These are phyloP conservation scores for Saturnispora silvae DNA, from an alignment of 805 yeast species.

Conservation along the genomic window DNA sequence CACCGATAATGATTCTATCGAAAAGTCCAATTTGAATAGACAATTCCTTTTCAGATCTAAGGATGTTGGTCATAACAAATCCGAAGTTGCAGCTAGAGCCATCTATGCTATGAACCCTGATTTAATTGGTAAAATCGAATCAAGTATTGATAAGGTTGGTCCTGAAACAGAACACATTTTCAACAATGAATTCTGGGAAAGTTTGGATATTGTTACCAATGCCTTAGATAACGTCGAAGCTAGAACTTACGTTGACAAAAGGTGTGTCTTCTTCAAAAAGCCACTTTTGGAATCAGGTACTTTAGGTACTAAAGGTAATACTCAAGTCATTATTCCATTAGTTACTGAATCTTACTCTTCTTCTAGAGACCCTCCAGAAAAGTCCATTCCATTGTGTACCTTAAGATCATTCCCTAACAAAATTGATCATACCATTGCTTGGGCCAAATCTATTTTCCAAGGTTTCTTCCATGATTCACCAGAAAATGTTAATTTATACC, in stretches of 20 bases:
- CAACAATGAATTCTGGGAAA: constrained; percentile 75
- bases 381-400: constrained; percentile 94
- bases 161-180: constrained; percentile 84
- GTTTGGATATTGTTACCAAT: constrained; percentile 82
- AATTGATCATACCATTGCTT: constrained; percentile 97
- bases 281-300: constrained; percentile 95
- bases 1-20: constrained; percentile 93
- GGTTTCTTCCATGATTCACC: constrained; percentile 87
- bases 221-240: constrained; percentile 98
- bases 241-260: constrained; percentile 92
- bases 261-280: constrained; percentile 87
- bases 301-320: constrained; percentile 95
- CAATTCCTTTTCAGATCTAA: constrained; percentile 91
- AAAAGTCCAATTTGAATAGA: constrained; percentile 90
- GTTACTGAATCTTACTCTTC: constrained; percentile 94
- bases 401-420: constrained; percentile 95
- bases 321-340: constrained; percentile 90
- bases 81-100: constrained; percentile 83
- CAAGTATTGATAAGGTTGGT: constrained; percentile 82
- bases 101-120: constrained; percentile 81
- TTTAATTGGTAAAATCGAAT: constrained; percentile 62
- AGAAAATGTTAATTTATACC: constrained; percentile 82
- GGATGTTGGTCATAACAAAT: constrained; percentile 87
- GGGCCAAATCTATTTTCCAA: constrained; percentile 95
- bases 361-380: constrained; percentile 97